These are phyloP conservation scores for Rosa multiflora DNA, from an alignment of 306 rosid species.

Conservation along the genomic window DNA sequence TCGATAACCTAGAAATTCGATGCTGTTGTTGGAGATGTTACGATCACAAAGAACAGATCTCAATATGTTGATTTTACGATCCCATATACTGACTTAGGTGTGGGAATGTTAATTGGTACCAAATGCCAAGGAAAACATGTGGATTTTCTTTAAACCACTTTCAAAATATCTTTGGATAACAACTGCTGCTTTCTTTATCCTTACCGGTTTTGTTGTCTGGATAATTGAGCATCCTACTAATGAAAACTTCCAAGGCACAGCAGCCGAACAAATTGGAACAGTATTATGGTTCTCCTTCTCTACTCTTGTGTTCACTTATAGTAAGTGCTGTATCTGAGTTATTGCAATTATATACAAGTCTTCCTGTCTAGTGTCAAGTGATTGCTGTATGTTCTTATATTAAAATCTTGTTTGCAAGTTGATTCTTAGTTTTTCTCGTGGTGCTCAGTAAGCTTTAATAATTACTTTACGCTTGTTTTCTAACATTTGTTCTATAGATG, in stretches of 20 bases:
- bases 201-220: slow-evolving; percentile 18
- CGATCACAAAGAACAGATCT: slow-evolving; percentile 14
- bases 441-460: background rate
- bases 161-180: slow-evolving; percentile 16
- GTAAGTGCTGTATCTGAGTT: slow-evolving; percentile 14
- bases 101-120: slow-evolving; percentile 12
- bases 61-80: slow-evolving; percentile 20
- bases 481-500: too few relatives aligned
- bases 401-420: background rate
- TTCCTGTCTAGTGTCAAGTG: background rate
- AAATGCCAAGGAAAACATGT: background rate
- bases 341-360: too few relatives aligned
- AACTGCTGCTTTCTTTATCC: slow-evolving; percentile 16
- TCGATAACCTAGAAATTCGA: background rate
- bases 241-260: slow-evolving; percentile 13
- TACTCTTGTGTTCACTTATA: slow-evolving; percentile 17
- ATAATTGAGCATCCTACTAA: slow-evolving; percentile 14
- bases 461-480: too few relatives aligned
- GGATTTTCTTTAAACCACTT: slow-evolving; percentile 15
- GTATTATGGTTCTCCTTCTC: slow-evolving; percentile 22
- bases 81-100: slow-evolving; percentile 12
- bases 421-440: background rate
- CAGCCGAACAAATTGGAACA: slow-evolving; percentile 5
- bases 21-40: slow-evolving; percentile 21
- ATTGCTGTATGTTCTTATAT: background rate